Percentiles rank a stretch among this genome's conserved stretches.
Evolutionary conservation across 129 eudicot species (phyloP).

Genomic region (Saussurea involucrata): DNA sequence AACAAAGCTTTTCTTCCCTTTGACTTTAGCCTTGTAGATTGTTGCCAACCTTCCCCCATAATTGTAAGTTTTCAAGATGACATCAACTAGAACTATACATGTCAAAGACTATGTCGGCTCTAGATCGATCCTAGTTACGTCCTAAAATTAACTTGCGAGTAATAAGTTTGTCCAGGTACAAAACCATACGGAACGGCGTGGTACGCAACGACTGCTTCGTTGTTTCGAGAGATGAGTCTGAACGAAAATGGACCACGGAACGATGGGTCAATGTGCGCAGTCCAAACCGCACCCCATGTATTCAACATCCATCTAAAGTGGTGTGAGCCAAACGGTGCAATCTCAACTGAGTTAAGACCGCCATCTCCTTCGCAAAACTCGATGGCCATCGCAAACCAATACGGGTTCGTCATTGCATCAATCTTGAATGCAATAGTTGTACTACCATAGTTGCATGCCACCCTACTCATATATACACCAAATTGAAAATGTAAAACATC

Average conservation of each 20-base stretch:
- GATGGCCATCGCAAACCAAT: constrained; percentile 42
- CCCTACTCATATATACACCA: constrained; percentile 22
- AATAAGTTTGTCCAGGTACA: constrained; percentile 35
- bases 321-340: constrained; percentile 23
- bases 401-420: constrained; percentile 37
- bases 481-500: not conserved
- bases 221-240: constrained; percentile 12
- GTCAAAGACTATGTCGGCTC: not conserved
- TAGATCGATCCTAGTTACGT: constrained; percentile 14
- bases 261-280: constrained; percentile 22
- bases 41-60: not conserved
- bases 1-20: not conserved
- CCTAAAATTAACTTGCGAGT: constrained; percentile 44
- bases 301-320: constrained; percentile 33
- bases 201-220: constrained; percentile 25
- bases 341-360: constrained; percentile 31
- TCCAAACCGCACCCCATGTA: constrained; percentile 64
- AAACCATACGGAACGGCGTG: constrained; percentile 44
- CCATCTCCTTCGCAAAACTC: constrained; percentile 51
- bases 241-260: constrained; percentile 42
- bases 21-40: not conserved
- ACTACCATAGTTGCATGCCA: constrained; percentile 36
- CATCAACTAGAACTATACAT: constrained; percentile 4
- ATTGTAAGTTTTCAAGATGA: not conserved
- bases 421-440: constrained; percentile 39